Evolutionary conservation across 768 basidiomycete genomes (phyloP).

Genomic region (Tulasnella sp.): DNA sequence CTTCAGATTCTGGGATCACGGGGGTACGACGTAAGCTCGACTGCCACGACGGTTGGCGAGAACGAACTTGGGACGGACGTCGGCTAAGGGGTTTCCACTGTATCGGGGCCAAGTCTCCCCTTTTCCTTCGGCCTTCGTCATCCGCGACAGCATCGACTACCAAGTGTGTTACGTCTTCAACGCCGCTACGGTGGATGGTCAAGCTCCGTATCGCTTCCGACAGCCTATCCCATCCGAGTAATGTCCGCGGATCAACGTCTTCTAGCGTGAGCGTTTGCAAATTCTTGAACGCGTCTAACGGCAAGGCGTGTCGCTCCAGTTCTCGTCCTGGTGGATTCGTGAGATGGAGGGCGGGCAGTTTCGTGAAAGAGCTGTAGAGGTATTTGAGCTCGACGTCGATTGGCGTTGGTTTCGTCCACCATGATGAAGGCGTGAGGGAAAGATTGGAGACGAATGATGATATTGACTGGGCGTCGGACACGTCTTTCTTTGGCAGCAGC

Average conservation of each 20-base stretch:
- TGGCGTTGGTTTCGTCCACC: constrained; percentile 65
- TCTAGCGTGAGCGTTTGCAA: constrained; percentile 68
- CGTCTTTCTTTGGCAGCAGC: constrained; percentile 49
- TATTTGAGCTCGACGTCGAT: constrained; percentile 76
- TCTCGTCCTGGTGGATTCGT: constrained; percentile 56
- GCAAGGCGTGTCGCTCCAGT: constrained; percentile 58
- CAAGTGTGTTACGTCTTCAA: constrained; percentile 75
- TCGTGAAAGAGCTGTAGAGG: constrained; percentile 86
- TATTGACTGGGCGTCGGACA: constrained; percentile 69
- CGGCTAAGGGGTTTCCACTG: not conserved
- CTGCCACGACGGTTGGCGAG: constrained; percentile 27
- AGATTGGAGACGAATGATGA: constrained; percentile 72
- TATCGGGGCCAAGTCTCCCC: constrained; percentile 20
- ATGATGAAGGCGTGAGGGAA: constrained; percentile 60
- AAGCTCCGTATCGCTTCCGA: constrained; percentile 66
- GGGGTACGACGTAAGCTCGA: constrained; percentile 17
- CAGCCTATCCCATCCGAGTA: constrained; percentile 81
- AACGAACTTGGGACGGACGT: constrained; percentile 17
- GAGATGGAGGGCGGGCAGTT: constrained; percentile 73
- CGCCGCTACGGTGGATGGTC: constrained; percentile 71
- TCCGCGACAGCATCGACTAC: constrained; percentile 74
- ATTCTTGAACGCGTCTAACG: constrained; percentile 82
- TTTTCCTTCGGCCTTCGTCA: constrained; percentile 60
- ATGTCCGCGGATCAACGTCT: constrained; percentile 75
- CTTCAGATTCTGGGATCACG: constrained; percentile 32